Conservation (phyloP, 1,284 basidiomycete genomes). For the Microbotryum silenes-acaulis region DNA sequence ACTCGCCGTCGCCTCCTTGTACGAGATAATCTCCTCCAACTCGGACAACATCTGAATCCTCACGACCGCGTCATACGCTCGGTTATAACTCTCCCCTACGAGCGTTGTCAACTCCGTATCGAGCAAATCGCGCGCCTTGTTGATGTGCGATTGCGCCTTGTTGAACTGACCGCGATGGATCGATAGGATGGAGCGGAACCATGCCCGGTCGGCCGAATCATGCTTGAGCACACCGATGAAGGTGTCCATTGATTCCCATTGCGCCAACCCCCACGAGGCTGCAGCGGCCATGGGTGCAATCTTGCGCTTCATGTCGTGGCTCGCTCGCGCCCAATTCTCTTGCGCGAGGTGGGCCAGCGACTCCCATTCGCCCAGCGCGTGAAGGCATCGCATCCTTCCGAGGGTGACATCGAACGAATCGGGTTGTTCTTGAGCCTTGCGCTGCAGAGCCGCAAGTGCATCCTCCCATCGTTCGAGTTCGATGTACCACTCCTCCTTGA, state of each 20-base stretch:
- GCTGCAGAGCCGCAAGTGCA: constrained; percentile 78
- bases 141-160: constrained; percentile 82
- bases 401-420: constrained; percentile 62
- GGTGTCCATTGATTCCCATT: constrained; percentile 98
- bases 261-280: constrained; percentile 90
- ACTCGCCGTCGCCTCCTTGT: constrained; percentile 68
- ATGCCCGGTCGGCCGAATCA: constrained; percentile 89
- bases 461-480: constrained; percentile 95
- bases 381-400: constrained; percentile 91
- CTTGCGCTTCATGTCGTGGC: constrained; percentile 73
- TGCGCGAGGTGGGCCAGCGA: constrained; percentile 78
- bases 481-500: constrained; percentile 95
- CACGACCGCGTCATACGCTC: constrained; percentile 93
- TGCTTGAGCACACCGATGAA: constrained; percentile 90
- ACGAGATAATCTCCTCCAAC: constrained; percentile 93
- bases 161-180: constrained; percentile 95
- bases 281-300: constrained; percentile 96
- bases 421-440: constrained; percentile 62
- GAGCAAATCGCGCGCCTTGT: constrained; percentile 86
- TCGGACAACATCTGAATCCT: constrained; percentile 98
- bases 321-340: constrained; percentile 74
- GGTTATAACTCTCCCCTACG: constrained; percentile 90
- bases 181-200: constrained; percentile 90
- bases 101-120: constrained; percentile 88
- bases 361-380: constrained; percentile 98